These are phyloP conservation scores for Trichomonas tenax DNA, from an alignment of 208 protist genomes.

Conservation along the genomic window DNA sequence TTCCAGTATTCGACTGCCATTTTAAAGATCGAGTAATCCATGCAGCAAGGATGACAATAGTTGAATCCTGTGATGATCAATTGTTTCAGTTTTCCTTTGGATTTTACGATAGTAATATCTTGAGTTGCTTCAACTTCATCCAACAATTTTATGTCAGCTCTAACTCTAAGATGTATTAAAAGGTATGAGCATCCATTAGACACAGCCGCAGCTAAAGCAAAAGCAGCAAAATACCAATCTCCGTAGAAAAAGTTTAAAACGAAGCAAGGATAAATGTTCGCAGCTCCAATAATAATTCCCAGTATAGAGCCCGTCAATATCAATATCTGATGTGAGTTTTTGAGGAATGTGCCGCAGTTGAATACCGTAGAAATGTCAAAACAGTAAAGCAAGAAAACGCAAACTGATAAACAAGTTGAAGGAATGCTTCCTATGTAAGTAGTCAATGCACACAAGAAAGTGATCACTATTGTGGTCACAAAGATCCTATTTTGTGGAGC, in stretches of 20 bases:
- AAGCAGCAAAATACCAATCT: not conserved
- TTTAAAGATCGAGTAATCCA: not conserved
- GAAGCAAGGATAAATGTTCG: no score
- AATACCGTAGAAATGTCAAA: no score
- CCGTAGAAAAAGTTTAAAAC: not conserved
- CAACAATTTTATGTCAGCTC: not conserved
- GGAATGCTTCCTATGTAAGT: no score
- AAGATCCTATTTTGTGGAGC: no score
- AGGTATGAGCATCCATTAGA: not conserved
- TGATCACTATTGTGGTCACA: no score
- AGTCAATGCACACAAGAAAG: no score
- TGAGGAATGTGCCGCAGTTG: no score
- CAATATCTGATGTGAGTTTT: no score
- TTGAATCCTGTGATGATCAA: not conserved
- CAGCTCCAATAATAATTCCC: no score
- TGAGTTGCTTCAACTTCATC: not conserved
- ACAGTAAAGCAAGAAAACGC: no score
- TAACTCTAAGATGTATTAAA: not conserved
- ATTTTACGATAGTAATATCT: not conserved
- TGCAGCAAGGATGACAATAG: not conserved
- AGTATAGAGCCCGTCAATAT: no score
- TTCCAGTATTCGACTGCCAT: not conserved
- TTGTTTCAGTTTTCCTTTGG: not conserved
- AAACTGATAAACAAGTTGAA: no score
- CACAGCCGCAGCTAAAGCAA: not conserved